Base-by-base conservation (phyloP, 495 filamentous ascomycete species). In the Ramalina intermedia region DNA sequence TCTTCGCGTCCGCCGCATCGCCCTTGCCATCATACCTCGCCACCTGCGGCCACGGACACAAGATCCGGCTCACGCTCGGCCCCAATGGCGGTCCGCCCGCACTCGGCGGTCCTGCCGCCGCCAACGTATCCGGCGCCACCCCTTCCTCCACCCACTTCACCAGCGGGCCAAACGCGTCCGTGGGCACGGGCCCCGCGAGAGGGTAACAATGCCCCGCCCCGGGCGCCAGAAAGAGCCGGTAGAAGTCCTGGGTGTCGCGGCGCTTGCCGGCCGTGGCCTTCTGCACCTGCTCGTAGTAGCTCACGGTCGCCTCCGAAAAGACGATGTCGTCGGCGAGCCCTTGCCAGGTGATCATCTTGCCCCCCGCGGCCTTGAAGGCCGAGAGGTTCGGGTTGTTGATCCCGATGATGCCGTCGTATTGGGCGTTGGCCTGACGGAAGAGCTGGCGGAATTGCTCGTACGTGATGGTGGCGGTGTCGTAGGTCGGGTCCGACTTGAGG, bases 71-170 rank as follows among this genome's bases (percentile, higher is more conserved):
- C 7, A 33, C 29, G 12, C 29, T 33, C 7, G 29, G 29, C 29
- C 29, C 29, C 29, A 33, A 33, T 33, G 29, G 29, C 12, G 29
- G 29, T 11, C 29, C 29, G 2, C 29, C 29, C 7, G 29, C 29
- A 33, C 29, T 33, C 29, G 29, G 29, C 12, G 29, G 6, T 13
- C 29, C 29, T 13, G 29, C 29, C 12, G 29, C 29, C 29, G 29
- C 29, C 29, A 33, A 7, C 29, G 8, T 33, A 13, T 76, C 74
- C 0, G 78, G 78, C 5, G 74, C 68, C 17, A 65, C 60, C 0
- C 70, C 75, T 1, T 76, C 61, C 59, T 83, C 79, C 1, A 81
- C 76, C 79, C 78, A 82, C 13, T 61, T 56, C 9, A 80, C 72
- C 57, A 83, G 63, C 3, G 75, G 71, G 54, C 69, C 70, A 11